Percentiles rank a stretch among this genome's conserved stretches.
These are phyloP conservation scores for Musa itinerans DNA, from an alignment of 176 grass and related monocot genomes.

Conservation along the genomic window DNA sequence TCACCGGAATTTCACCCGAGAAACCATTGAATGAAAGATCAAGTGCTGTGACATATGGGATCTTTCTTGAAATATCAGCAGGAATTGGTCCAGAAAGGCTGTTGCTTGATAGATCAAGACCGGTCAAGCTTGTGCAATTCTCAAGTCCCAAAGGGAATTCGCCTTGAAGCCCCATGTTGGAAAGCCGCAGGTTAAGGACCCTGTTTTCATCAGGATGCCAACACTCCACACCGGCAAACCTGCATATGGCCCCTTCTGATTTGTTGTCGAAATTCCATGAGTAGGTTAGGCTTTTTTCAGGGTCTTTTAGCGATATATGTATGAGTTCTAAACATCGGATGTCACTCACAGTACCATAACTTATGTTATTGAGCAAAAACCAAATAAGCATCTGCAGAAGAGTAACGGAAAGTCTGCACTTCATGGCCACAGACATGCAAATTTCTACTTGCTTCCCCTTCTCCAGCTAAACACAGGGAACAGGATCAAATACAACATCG, in stretches of 20 bases:
- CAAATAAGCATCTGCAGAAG: conserved; percentile 21
- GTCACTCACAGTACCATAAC: conserved; percentile 34
- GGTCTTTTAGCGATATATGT: conserved; percentile 27
- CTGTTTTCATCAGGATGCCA: conserved; percentile 74
- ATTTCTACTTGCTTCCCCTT: not conserved
- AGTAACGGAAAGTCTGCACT: not conserved
- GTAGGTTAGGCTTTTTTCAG: conserved; percentile 30
- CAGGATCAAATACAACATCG: not conserved
- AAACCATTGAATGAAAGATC: conserved; percentile 74
- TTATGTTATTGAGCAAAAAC: conserved; percentile 7
- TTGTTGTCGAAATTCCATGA: conserved; percentile 39
- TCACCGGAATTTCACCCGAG: conserved; percentile 35
- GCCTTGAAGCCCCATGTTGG: conserved; percentile 65
- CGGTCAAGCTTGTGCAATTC: conserved; percentile 61
- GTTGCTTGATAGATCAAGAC: conserved; percentile 66
- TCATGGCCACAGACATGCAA: not conserved
- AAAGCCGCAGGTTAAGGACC: conserved; percentile 50
- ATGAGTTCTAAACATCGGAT: conserved; percentile 42
- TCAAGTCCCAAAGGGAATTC: conserved; percentile 50
- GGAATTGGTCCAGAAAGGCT: conserved; percentile 46
- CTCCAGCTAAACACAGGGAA: not conserved
- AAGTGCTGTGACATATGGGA: conserved; percentile 35
- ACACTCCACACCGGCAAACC: conserved; percentile 59
- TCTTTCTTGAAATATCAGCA: conserved; percentile 37
- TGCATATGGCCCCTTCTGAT: conserved; percentile 43